Base-by-base conservation (phyloP, 1,284 basidiomycete species). In the Trichosporon sp. region DNA sequence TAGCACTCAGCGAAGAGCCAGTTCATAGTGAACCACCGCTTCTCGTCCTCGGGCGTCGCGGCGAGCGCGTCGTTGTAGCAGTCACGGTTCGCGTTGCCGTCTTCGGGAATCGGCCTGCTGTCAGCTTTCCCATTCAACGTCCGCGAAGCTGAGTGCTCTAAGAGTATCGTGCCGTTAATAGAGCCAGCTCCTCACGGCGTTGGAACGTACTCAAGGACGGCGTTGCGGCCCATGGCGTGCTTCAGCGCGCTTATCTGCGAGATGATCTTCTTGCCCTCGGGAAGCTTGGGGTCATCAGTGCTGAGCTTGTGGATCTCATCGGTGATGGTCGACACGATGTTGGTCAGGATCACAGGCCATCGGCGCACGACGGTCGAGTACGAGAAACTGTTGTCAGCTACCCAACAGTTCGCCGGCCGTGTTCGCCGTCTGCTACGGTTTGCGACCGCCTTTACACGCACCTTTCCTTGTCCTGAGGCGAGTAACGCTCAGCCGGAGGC, bases 1-100 rank as follows among this genome's bases (percentile, higher is more conserved):
- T 86, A 86, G 76, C 85, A 97, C 89, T 98, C 96, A 70, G 94
- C 92, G 79, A 88, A 98, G 13, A 99, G 86, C 94, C 95, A 98
- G 3, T 94, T 92, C 8, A 92, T 89, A 1, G 88, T 91, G 79
- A 95, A 94, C 96, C 96, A 99, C 0, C 90, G 92, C 74, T 90
- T 86, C 71, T 88, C 86, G 1, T 86, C 84, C 1, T 85, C 80
- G 12, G 84, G 77, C 1, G 91, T 85, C 0, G 81, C 78, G 2
- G 83, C 82, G 12, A 98, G 85, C 73, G 92, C 90, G 0, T 84
- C 78, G 74, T 98, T 97, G 83, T 94, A 97, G 25, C 87, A 83
- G 0, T 87, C 85, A 1, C 88, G 83, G 68, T 89, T 87, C 18
- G 88, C 82, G 60, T 90, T 91, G 1, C 90, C 90, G 75, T 96